Evolutionary conservation across 2,329 filamentous ascomycete genomes (phyloP).

Genomic region (Pseudogymnoascus sp.): DNA sequence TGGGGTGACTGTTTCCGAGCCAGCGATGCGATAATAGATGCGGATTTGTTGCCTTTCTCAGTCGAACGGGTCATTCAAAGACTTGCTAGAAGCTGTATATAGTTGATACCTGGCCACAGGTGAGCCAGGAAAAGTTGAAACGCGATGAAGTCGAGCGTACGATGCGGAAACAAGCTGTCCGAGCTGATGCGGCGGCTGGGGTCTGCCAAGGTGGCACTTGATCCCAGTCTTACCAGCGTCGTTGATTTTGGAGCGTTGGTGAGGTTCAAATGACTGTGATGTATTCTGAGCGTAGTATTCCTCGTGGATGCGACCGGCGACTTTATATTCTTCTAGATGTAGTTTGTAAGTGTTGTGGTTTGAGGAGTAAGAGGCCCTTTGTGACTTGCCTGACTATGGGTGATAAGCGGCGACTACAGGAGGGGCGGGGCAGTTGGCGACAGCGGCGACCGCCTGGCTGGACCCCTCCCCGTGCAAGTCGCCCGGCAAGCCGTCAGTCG

Average conservation of each 20-base stretch:
- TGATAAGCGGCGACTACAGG: neutral
- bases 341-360: neutral
- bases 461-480: slow-evolving; percentile 6
- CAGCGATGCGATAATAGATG: slow-evolving; percentile 16
- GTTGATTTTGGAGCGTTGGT: neutral
- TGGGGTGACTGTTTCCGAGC: slow-evolving; percentile 21
- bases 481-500: neutral
- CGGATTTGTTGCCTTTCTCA: slow-evolving; percentile 24
- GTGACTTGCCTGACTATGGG: neutral
- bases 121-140: neutral
- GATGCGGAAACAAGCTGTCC: neutral
- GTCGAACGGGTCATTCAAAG: slow-evolving; percentile 30
- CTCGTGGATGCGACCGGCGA: neutral
- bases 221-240: slow-evolving; percentile 3
- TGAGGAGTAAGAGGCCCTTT: neutral
- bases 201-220: slow-evolving; percentile 6
- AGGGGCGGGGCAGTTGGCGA: slow-evolving; percentile 4
- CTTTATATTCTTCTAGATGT: neutral
- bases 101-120: neutral
- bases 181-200: slow-evolving; percentile 1
- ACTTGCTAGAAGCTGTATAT: slow-evolving; percentile 8
- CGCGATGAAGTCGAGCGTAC: neutral
- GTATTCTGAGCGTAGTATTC: neutral
- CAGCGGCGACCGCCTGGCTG: slow-evolving; percentile 2
- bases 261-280: neutral